Evolutionary conservation across 176 grass and related monocot species (phyloP).

Genomic region (Carex pumila): DNA sequence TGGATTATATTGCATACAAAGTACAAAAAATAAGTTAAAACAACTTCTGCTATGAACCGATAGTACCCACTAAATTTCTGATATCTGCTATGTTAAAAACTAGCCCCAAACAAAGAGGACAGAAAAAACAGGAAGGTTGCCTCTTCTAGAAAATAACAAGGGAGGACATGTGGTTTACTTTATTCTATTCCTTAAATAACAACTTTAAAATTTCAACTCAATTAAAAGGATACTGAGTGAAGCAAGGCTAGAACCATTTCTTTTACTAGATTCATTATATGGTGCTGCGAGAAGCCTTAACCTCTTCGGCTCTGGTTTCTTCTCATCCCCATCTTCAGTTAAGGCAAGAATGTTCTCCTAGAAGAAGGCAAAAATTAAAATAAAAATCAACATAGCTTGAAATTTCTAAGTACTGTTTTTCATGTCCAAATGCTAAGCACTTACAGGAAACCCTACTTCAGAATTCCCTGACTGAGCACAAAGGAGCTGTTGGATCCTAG

Average conservation of each 20-base stretch:
- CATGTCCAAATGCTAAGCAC: conserved; percentile 20
- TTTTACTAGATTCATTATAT: conserved; percentile 55
- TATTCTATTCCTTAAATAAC: not conserved
- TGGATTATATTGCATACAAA: too few relatives aligned
- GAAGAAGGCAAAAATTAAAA: conserved; percentile 28
- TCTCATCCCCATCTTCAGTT: conserved; percentile 51
- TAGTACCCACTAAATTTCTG: too few relatives aligned
- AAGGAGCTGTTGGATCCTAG: conserved; percentile 74
- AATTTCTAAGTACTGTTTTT: not conserved
- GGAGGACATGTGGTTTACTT: not conserved
- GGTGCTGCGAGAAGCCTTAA: conserved; percentile 63
- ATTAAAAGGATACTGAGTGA: conserved; percentile 28
- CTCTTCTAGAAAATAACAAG: not conserved
- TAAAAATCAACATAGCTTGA: conserved; percentile 8
- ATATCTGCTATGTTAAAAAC: not conserved
- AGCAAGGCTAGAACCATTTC: conserved; percentile 20
- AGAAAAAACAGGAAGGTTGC: not conserved
- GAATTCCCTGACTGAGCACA: conserved; percentile 52
- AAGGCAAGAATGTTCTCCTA: conserved; percentile 72
- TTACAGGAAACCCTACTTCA: conserved; percentile 64
- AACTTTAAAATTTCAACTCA: not conserved
- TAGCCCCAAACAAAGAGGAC: not conserved
- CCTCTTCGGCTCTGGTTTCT: conserved; percentile 49
- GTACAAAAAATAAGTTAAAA: too few relatives aligned
- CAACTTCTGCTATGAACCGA: too few relatives aligned